Evolutionary conservation across 805 yeast genomes (phyloP), one percentile per base, ranked within the genome.

Genomic region (Zygoascus bituminiphila): DNA sequence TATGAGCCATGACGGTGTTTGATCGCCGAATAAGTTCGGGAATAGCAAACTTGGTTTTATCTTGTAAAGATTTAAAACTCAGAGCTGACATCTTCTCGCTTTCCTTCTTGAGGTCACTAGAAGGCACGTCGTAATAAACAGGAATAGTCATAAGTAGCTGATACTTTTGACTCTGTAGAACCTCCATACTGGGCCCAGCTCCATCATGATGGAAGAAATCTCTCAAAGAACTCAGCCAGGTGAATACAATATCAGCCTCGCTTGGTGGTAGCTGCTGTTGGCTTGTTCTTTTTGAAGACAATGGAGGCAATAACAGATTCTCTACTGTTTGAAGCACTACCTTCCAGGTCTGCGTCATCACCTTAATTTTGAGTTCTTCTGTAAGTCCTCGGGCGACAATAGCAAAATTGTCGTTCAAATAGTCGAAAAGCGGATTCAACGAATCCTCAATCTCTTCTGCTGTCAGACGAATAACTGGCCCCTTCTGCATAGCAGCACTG

Each of bases 161-260:
- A 60, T 83, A 87, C 31, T 76, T 74, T 25, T 73, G 76, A 49
- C 77, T 76, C 52, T 80, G 81, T 57, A 87, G 66, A 6, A 75
- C 76, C 51, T 75, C 78, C 25, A 85, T 55, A 1, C 87, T 75
- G 0, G 93, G 93, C 0, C 95, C 95, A 29, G 81, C 82, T 0
- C 95, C 95, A 41, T 76, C 81, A 57, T 84, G 81, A 62, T 87
- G 79, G 66, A 88, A 87, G 60, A 86, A 87, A 50, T 81, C 89
- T 43, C 75, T 62, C 46, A 87, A 75, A n/a, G 84, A 63, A 43
- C 76, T 68, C 20, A 88, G 62, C 95, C 95, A 87, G 0, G 76
- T 70, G 52, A 81, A 80, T 0, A 85, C 76, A 1, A 82, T 76
- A 45, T 81, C 87, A 25, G 84, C 66, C 58, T 88, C 95, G 20